Conservation (phyloP, 2,329 filamentous ascomycete genomes). For the Phaeoacremonium minimum region DNA sequence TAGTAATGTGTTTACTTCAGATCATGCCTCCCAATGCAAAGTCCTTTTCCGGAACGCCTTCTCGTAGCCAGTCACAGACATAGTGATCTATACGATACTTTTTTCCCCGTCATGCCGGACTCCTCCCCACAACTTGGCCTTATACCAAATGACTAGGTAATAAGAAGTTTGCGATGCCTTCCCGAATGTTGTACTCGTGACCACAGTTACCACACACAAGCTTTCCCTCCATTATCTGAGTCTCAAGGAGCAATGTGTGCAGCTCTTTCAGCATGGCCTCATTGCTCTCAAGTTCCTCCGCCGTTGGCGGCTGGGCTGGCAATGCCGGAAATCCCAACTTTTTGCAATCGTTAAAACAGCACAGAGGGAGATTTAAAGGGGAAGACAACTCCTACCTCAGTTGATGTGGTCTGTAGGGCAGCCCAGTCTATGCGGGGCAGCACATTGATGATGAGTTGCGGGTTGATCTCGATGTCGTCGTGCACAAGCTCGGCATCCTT, state of each 20-base stretch:
- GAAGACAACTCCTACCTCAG: constrained; percentile 64
- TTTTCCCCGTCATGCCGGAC: neutral
- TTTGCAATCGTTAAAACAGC: neutral
- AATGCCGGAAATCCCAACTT: constrained; percentile 77
- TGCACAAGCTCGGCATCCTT: constrained; percentile 87
- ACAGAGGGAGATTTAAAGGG: constrained; percentile 1
- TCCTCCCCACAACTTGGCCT: constrained; percentile 6
- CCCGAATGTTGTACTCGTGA: constrained; percentile 90
- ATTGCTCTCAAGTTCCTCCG: constrained; percentile 58
- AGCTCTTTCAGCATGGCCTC: constrained; percentile 72
- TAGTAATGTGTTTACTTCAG: too few relatives aligned
- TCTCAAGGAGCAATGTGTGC: constrained; percentile 81
- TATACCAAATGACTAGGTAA: constrained; percentile 85
- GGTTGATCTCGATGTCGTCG: constrained; percentile 76
- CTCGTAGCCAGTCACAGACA: too few relatives aligned
- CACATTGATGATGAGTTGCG: constrained; percentile 77
- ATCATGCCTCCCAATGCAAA: too few relatives aligned
- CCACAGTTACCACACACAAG: constrained; percentile 87
- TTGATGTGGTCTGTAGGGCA: constrained; percentile 68
- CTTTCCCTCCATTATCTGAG: constrained; percentile 82
- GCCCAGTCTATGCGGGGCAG: constrained; percentile 86
- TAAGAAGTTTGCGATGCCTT: constrained; percentile 95
- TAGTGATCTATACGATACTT: too few relatives aligned
- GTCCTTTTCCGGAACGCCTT: too few relatives aligned
- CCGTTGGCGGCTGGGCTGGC: constrained; percentile 58